A percentile compares a stretch with the other conserved stretches of the same genome.
Evolutionary conservation across 306 rosid species (phyloP).

Genomic region (Sindora glabra): DNA sequence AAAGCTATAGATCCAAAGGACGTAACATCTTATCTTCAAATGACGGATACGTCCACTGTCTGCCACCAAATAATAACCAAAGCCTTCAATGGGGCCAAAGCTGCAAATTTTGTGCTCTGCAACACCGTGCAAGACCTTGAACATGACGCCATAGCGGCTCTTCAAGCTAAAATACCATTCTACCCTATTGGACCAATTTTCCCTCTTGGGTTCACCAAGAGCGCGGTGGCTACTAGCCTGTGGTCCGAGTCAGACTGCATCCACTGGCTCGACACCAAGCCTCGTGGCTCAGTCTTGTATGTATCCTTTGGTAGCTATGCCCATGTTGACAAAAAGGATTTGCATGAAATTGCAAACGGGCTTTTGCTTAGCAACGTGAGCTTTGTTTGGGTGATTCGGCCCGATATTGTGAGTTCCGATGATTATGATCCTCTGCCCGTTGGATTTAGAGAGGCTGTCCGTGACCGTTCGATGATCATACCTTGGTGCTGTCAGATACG

Average conservation of each 20-base stretch:
- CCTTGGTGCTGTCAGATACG: constrained; percentile 49
- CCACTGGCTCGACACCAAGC: constrained; percentile 49
- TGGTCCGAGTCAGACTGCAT: constrained; percentile 57
- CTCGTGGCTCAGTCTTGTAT: constrained; percentile 41
- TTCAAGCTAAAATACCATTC: constrained; percentile 24
- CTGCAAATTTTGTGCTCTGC: constrained; percentile 41
- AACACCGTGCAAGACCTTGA: constrained; percentile 47
- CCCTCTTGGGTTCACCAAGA: constrained; percentile 33
- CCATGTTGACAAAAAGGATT: constrained; percentile 25
- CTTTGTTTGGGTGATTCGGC: constrained; percentile 50
- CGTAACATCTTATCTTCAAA: constrained; percentile 47
- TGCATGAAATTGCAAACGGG: constrained; percentile 36
- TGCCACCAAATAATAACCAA: constrained; percentile 32
- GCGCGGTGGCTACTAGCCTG: constrained; percentile 39
- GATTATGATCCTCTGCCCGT: constrained; percentile 33
- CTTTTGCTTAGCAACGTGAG: constrained; percentile 27
- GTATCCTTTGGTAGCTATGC: constrained; percentile 58
- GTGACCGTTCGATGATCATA: constrained; percentile 30
- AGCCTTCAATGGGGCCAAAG: constrained; percentile 29
- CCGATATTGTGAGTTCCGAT: constrained; percentile 42
- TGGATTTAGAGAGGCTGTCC: constrained; percentile 24
- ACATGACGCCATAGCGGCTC: constrained; percentile 23
- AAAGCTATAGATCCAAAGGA: constrained; percentile 36
- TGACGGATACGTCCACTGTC: constrained; percentile 20
- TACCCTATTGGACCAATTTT: constrained; percentile 58